These are phyloP conservation scores for Hemisphaericaspora lyxosophila DNA, from an alignment of 1,139 yeast species.

Conservation along the genomic window DNA sequence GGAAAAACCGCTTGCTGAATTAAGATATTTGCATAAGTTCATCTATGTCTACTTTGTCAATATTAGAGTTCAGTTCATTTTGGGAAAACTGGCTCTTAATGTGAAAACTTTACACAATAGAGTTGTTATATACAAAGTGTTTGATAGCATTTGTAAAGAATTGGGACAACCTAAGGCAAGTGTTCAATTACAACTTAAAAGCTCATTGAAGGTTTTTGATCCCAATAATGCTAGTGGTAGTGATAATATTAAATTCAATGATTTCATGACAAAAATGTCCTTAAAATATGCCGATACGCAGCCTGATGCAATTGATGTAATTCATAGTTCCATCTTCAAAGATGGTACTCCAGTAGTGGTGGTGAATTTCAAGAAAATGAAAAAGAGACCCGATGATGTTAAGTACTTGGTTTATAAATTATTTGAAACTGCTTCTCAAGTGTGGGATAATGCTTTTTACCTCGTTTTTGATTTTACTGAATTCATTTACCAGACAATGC, in stretches of 20 bases:
- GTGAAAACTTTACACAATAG: slow-evolving; percentile 25
- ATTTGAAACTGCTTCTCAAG: slow-evolving; percentile 66
- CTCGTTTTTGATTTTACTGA: slow-evolving; percentile 72
- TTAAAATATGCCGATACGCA: slow-evolving; percentile 50
- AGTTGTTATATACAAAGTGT: slow-evolving; percentile 23
- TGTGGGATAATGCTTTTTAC: slow-evolving; percentile 71
- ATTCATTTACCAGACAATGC: slow-evolving; percentile 27
- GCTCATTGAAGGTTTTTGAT: slow-evolving; percentile 44
- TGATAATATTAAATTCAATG: slow-evolving; percentile 53
- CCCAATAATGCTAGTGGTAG: slow-evolving; percentile 35
- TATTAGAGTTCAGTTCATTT: slow-evolving; percentile 45
- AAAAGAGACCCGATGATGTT: slow-evolving; percentile 46
- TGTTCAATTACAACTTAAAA: slow-evolving; percentile 55
- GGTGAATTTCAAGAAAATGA: slow-evolving; percentile 47
- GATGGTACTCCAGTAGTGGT: slow-evolving; percentile 77
- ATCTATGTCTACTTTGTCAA: slow-evolving; percentile 60
- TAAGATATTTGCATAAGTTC: slow-evolving; percentile 62
- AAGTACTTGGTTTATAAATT: slow-evolving; percentile 60
- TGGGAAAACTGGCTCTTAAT: slow-evolving; percentile 22
- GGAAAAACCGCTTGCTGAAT: slow-evolving; percentile 43
- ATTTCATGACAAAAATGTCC: slow-evolving; percentile 72
- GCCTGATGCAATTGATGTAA: slow-evolving; percentile 42
- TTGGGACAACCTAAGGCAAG: slow-evolving; percentile 43
- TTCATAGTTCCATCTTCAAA: slow-evolving; percentile 62
- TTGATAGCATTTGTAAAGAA: slow-evolving; percentile 31